Evolutionary conservation across 306 rosid species (phyloP), one percentile per base, ranked within the genome.

Genomic region (Glycine tomentella): DNA sequence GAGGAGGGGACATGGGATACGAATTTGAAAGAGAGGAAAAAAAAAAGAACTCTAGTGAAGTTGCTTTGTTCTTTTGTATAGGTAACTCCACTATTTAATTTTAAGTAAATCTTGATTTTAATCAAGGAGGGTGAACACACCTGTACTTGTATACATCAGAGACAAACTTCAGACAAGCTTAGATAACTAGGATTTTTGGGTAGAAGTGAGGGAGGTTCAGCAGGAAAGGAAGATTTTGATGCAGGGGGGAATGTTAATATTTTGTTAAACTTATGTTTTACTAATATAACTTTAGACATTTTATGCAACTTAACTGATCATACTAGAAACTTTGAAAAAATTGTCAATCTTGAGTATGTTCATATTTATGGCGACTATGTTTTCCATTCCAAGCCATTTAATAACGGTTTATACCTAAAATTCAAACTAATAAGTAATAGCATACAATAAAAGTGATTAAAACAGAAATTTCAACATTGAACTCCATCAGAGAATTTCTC

Each of bases 401-500:
- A 16, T 17, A 62, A 61, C 11, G 44, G 67, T 31, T 42, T 46
- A 64, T 34, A 36, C 48, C 4, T 4, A 40, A n/a, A 38, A 15
- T 69, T 12, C 12, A 25, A 11, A 25, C 48, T 5, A 40, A 8
- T 65, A 38, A 14, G 31, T 25, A 25, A 25, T 25, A 1, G 31
- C 50, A 38, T 20, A 65, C 9, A 25, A 25, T 25, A 14, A n/a
- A n/a, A 67, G 34, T 42, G 2, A 42, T 31, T 25, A 44, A 25
- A 25, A 46, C 61, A 62, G 4, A 50, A 65, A 7, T 45, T 81
- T 44, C 20, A 25, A 69, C 65, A 75, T 48, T 63, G 48, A 68
- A 80, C 20, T 75, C 36, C 62, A 50, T 61, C 4, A 61, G 16
- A 74, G 50, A 82, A 75, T 34, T 46, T 14, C 8, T 33, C 45